Conservation (phyloP, 1,139 yeast species). For the Pichia sp. region DNA sequence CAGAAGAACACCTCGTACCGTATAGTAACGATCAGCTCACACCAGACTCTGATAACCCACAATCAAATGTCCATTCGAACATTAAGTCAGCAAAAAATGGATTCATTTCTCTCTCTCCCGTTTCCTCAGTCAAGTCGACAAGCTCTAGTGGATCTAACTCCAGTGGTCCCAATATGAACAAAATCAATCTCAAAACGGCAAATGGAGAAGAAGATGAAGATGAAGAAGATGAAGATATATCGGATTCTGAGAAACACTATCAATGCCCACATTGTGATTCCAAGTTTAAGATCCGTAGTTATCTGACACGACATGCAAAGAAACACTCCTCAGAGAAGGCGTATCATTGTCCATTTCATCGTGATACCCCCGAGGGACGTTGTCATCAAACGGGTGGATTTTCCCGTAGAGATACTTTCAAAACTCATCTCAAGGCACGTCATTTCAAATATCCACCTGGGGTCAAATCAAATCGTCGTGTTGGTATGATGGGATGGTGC, state of each 20-base stretch:
- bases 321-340: conserved; percentile 86
- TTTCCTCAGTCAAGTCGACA: conserved; percentile 25
- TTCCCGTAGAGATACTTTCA: conserved; percentile 90
- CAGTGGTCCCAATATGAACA: no score
- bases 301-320: conserved; percentile 85
- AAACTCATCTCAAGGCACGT: conserved; percentile 87
- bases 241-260: conserved; percentile 23
- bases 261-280: conserved; percentile 71
- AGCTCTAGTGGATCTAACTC: conserved; percentile 7
- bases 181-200: no score
- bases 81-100: conserved; percentile 10
- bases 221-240: conserved; percentile 10
- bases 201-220: conserved; percentile 4
- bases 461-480: conserved; percentile 65
- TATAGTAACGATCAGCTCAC: conserved; percentile 14
- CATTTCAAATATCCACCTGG: conserved; percentile 90
- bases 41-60: conserved; percentile 17
- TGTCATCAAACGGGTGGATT: conserved; percentile 95
- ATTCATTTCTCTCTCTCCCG: conserved; percentile 25
- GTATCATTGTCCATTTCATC: conserved; percentile 81
- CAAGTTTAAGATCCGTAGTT: conserved; percentile 77
- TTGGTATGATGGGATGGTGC: conserved; percentile 68
- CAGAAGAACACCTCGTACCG: conserved; percentile 5
- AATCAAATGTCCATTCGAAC: neutral
- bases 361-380: conserved; percentile 44